A percentile compares a stretch with the other conserved stretches of the same genome.
phyloP scores from a whole-genome alignment of 2,329 filamentous ascomycete genomes.

The Tympanopsis confertula region DNA sequence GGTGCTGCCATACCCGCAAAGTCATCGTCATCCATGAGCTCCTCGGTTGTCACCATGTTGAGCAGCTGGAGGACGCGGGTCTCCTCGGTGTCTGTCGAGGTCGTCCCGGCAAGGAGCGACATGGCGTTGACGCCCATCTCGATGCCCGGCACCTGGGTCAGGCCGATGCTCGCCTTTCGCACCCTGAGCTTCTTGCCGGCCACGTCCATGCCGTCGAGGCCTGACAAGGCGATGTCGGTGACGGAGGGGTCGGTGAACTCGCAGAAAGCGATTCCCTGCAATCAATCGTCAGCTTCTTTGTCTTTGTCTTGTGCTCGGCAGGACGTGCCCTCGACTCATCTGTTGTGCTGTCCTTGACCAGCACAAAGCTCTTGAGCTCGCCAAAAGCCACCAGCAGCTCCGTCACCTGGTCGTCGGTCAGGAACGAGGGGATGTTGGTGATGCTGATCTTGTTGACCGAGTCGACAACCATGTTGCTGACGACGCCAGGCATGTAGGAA shows the following conservation, averaged over 20 bases:
- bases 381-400: conserved; percentile 87
- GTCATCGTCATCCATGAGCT: conserved; percentile 85
- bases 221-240: conserved; percentile 80
- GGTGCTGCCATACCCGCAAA: conserved; percentile 64
- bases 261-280: conserved; percentile 85
- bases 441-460: conserved; percentile 93
- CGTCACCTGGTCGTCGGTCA: conserved; percentile 81
- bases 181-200: conserved; percentile 80
- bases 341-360: conserved; percentile 76
- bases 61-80: conserved; percentile 81
- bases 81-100: conserved; percentile 64
- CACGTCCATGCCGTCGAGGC: conserved; percentile 84
- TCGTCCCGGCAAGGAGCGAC: conserved; percentile 90
- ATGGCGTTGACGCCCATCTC: conserved; percentile 97
- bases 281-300: conserved; percentile 2
- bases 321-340: conserved; percentile 73
- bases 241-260: conserved; percentile 72
- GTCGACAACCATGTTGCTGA: conserved; percentile 75
- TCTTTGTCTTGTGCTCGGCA: neutral
- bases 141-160: conserved; percentile 80
- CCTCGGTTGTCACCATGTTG: conserved; percentile 97
- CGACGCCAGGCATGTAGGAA: conserved; percentile 62
- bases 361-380: conserved; percentile 78
- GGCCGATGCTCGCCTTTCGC: conserved; percentile 78
- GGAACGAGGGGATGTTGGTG: conserved; percentile 75